Evolutionary conservation across 2,329 filamentous ascomycete genomes (phyloP).

Genomic region (Fusarium sp.): DNA sequence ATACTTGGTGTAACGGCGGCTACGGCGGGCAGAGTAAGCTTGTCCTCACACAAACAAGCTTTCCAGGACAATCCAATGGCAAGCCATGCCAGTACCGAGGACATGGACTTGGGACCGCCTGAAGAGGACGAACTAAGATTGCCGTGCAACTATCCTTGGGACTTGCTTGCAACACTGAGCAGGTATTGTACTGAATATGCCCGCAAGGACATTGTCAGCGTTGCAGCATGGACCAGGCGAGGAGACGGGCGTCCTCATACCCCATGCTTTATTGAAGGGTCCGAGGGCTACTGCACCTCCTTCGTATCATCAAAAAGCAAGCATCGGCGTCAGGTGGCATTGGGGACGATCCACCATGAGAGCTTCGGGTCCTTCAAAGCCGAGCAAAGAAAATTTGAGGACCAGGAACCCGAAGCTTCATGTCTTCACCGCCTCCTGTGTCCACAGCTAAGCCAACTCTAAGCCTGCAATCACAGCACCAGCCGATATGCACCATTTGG

Average conservation of each 20-base stretch:
- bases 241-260: conserved; percentile 13
- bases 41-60: conserved; percentile 26
- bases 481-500: conserved; percentile 40
- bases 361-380: conserved; percentile 30
- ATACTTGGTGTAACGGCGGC: conserved; percentile 29
- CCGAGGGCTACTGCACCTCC: background rate
- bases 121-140: conserved; percentile 27
- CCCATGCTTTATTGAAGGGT: conserved; percentile 14
- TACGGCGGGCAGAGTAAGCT: conserved; percentile 19
- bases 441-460: conserved; percentile 34
- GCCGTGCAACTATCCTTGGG: conserved; percentile 22
- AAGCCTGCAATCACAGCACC: conserved; percentile 26
- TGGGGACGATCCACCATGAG: conserved; percentile 39
- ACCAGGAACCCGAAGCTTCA: conserved; percentile 33
- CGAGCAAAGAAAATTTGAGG: conserved; percentile 41
- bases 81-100: conserved; percentile 44
- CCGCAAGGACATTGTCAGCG: conserved; percentile 11
- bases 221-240: conserved; percentile 12
- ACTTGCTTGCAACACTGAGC: conserved; percentile 4
- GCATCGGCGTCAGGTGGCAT: conserved; percentile 34
- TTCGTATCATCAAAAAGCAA: conserved; percentile 24
- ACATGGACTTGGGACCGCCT: conserved; percentile 46
- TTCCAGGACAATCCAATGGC: conserved; percentile 25
- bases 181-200: background rate
- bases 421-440: conserved; percentile 45